Conservation (phyloP, 306 rosid genomes). For the Rosa multiflora region DNA sequence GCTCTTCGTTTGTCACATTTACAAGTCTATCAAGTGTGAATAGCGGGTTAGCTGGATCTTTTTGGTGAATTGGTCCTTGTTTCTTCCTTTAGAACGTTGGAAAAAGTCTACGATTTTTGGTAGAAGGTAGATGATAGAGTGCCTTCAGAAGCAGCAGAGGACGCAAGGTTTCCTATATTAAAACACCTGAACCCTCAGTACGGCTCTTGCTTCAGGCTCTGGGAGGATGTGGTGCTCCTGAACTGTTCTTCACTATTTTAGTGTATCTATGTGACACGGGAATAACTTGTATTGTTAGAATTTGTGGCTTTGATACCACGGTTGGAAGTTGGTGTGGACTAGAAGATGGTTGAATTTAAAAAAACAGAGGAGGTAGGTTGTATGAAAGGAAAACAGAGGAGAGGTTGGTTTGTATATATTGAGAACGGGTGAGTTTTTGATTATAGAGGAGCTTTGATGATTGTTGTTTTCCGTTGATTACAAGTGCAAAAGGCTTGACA, state of each 20-base stretch:
- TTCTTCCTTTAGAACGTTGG: slow-evolving; percentile 32
- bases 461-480: too few relatives aligned
- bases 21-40: slow-evolving; percentile 98
- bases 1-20: slow-evolving; percentile 90
- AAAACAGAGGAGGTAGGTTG: too few relatives aligned
- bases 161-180: slow-evolving; percentile 26
- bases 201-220: slow-evolving; percentile 33
- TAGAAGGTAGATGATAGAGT: slow-evolving; percentile 50
- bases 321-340: too few relatives aligned
- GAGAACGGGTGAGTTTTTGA: too few relatives aligned
- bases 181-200: slow-evolving; percentile 18
- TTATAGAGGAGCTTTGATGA: too few relatives aligned
- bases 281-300: slow-evolving; percentile 25
- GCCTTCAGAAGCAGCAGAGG: slow-evolving; percentile 40
- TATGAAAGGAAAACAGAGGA: too few relatives aligned
- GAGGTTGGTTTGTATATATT: too few relatives aligned
- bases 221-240: slow-evolving; percentile 30
- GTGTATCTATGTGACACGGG: slow-evolving; percentile 39
- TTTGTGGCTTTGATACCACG: too few relatives aligned
- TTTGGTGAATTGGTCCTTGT: slow-evolving; percentile 23
- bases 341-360: too few relatives aligned
- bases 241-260: slow-evolving; percentile 27
- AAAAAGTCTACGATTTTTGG: slow-evolving; percentile 37
- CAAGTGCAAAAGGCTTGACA: too few relatives aligned
- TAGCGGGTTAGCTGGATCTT: slow-evolving; percentile 37